Base-by-base conservation (phyloP, 2,329 filamentous ascomycete genomes). In the Ophiostoma piceae region DNA sequence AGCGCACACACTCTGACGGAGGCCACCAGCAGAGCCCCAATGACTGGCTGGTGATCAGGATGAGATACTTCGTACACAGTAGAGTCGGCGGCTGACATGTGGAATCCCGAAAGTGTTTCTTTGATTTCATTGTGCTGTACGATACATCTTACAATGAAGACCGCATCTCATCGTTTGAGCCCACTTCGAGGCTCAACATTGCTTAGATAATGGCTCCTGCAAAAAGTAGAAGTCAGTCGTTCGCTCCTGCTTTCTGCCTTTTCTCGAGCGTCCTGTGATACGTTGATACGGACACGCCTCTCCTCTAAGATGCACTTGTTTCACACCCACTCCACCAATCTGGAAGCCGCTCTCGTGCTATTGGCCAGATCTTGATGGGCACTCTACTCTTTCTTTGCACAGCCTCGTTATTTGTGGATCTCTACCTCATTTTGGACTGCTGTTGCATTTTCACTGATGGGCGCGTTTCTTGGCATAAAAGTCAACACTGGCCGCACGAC, bases 11-110 rank as follows among this genome's bases (percentile, higher is more conserved):
- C 51, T 26, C 14, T 14, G 9, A 26, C 35, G 35, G 57, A 64
- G 57, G 57, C 57, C 57, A 64, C 57, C 57, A 35, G 29, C 29
- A 64, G 57, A 64, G 57, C 57, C 57, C 57, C 57, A 64, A 64
- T 29, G 51, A 26, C 51, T 57, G 51, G 51, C 51, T 14, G 22
- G 9, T 57, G 51, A 26, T n/a, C n/a, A 11, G 9, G 47, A 12
- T 8, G 47, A 22, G 47, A 22, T 22, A n/a, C n/a, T n/a, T n/a
- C n/a, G n/a, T n/a, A 6, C n/a, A 29, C 26, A 29, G 26, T 16
- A 8, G n/a, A 5, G 7, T 57, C 51, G 22, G 12, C 8, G 51
- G 26, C 51, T 26, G 51, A 29, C 51, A 57, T 57, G 51, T 57
- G 51, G n/a, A 57, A 57, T 57, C 51, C 11, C 51, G 35, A 35